Conservation (phyloP, 1,139 yeast genomes). For the Entelexis paramagnoliae region DNA sequence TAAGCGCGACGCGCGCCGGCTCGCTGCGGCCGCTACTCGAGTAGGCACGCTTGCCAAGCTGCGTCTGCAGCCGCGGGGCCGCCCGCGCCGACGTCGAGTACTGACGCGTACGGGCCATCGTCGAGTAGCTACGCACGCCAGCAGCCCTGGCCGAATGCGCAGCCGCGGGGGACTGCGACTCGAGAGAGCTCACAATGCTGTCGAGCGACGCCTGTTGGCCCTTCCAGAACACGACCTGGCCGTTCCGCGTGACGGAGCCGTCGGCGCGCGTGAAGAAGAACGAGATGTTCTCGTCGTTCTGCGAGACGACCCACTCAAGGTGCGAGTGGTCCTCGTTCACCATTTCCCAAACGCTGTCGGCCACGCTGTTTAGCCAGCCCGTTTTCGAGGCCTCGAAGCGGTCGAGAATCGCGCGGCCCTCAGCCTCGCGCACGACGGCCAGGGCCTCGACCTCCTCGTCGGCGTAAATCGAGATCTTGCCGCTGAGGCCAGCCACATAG, state of each 20-base stretch:
- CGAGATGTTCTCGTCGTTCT: constrained; percentile 78
- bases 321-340: constrained; percentile 62
- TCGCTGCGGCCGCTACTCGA: background rate
- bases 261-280: constrained; percentile 93
- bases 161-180: background rate
- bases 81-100: background rate
- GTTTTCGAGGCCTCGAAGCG: constrained; percentile 78
- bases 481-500: constrained; percentile 45
- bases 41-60: background rate
- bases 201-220: constrained; percentile 44
- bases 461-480: constrained; percentile 70
- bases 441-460: constrained; percentile 94
- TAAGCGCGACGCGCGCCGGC: constrained; percentile 59
- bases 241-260: constrained; percentile 85
- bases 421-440: constrained; percentile 57
- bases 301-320: constrained; percentile 82
- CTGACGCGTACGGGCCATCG: constrained; percentile 3
- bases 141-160: background rate
- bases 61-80: constrained; percentile 12
- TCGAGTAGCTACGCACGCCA: constrained; percentile 7
- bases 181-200: background rate
- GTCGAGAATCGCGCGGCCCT: constrained; percentile 56
- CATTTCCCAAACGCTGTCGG: constrained; percentile 85
- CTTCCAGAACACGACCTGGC: constrained; percentile 89
- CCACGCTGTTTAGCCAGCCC: constrained; percentile 96